phyloP scores from a whole-genome alignment of 1,284 basidiomycete species.

The Ganoderma resinaceum region DNA sequence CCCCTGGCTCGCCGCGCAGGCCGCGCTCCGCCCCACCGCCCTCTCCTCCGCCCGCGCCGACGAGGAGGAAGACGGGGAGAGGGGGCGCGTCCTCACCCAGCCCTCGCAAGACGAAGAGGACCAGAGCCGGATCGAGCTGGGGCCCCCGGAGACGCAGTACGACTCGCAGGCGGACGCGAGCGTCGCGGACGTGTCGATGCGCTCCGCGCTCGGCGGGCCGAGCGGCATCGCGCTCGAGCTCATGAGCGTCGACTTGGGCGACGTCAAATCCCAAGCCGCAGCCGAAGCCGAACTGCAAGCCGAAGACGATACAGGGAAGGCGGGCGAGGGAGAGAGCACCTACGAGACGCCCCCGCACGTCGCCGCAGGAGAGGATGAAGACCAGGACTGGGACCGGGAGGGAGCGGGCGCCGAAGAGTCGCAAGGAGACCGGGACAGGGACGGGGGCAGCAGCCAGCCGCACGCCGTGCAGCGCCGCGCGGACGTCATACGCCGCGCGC shows the following conservation, averaged over 20 bases:
- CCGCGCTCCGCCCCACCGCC: background rate
- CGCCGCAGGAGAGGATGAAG: slow-evolving; percentile 7
- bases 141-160: background rate
- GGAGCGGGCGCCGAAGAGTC: background rate
- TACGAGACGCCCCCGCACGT: slow-evolving; percentile 8
- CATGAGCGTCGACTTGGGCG: slow-evolving; percentile 7
- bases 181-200: slow-evolving; percentile 10
- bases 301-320: background rate
- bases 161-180: background rate
- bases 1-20: slow-evolving; percentile 61
- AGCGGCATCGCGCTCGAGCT: slow-evolving; percentile 10
- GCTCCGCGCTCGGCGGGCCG: slow-evolving; percentile 11
- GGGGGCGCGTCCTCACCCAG: background rate
- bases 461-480: slow-evolving; percentile 54
- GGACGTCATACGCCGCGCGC: slow-evolving; percentile 50
- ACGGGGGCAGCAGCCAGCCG: slow-evolving; percentile 29
- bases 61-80: background rate
- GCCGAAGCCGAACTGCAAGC: background rate
- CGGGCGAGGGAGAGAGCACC: background rate
- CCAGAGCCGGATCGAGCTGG: background rate
- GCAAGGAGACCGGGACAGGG: background rate
- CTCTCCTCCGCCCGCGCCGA: background rate
- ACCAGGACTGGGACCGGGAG: slow-evolving; percentile 14
- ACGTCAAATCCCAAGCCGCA: background rate
- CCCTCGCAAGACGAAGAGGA: background rate